Percentiles rank a stretch among this genome's conserved stretches.
phyloP scores from a whole-genome alignment of 1,284 basidiomycete genomes.

The Ganoderma leucocontextum region DNA sequence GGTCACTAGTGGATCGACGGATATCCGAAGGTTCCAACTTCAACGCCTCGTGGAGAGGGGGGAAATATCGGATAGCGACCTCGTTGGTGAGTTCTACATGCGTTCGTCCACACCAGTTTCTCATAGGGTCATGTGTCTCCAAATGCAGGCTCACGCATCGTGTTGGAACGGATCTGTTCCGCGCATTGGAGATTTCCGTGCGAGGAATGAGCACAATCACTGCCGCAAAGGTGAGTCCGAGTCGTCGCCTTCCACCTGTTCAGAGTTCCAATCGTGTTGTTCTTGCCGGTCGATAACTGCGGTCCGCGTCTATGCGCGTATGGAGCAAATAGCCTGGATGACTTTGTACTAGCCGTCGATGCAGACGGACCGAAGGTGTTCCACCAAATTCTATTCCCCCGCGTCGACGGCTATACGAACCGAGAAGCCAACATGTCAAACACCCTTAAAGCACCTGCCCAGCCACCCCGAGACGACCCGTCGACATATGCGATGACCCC shows the following conservation, averaged over 20 bases:
- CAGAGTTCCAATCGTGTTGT: not conserved
- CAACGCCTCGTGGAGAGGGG: slow-evolving; percentile 2
- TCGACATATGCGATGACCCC: not conserved
- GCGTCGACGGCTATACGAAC: not conserved
- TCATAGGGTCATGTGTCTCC: not conserved
- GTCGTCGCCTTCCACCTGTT: not conserved
- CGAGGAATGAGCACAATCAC: not conserved
- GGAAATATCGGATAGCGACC: not conserved
- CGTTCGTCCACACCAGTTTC: not conserved
- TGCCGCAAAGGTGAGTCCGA: not conserved
- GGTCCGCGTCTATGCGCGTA: not conserved
- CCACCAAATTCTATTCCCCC: not conserved
- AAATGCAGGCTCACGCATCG: not conserved
- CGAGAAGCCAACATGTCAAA: not conserved
- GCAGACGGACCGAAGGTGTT: not conserved
- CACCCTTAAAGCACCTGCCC: not conserved
- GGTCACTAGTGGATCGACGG: not conserved
- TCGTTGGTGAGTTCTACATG: not conserved
- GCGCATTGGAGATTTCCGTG: not conserved
- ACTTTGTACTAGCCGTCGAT: not conserved
- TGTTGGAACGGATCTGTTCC: not conserved
- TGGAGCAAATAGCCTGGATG: not conserved
- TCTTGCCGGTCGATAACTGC: not conserved
- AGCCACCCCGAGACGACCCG: not conserved
- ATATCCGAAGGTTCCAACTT: not conserved